Evolutionary conservation across 208 protist species (phyloP).

Genomic region (Trypanosoma scelopori): DNA sequence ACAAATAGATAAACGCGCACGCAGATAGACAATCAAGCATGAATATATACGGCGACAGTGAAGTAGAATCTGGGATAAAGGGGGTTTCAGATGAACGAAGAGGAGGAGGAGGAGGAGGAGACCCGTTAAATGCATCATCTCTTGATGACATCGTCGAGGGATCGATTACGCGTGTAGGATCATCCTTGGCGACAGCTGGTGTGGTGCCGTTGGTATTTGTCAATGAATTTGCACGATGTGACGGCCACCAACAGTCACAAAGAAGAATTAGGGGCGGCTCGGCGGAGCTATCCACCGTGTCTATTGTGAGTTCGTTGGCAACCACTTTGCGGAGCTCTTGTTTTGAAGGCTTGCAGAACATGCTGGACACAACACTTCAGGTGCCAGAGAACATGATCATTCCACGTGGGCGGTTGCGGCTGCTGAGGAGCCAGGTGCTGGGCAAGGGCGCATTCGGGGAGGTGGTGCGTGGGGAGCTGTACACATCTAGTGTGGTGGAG

Average conservation of each 20-base stretch:
- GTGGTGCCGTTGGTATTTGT: slow-evolving; percentile 15
- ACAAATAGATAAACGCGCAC: slow-evolving; percentile 4
- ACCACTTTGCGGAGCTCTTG: slow-evolving; percentile 12
- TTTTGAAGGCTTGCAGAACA: slow-evolving; percentile 30
- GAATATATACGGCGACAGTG: background rate
- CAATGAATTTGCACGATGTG: background rate
- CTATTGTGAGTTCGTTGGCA: slow-evolving; percentile 13
- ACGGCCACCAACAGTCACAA: background rate
- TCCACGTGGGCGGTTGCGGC: slow-evolving; percentile 37
- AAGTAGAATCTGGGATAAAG: background rate
- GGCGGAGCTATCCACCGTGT: background rate
- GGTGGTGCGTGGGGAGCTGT: slow-evolving; percentile 67
- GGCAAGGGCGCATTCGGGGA: slow-evolving; percentile 61
- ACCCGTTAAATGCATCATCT: background rate
- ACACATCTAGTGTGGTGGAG: slow-evolving; percentile 23
- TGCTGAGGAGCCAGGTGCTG: slow-evolving; percentile 26
- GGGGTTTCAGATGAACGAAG: background rate
- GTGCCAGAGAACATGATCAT: slow-evolving; percentile 44
- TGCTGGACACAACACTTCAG: slow-evolving; percentile 40
- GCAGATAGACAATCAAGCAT: too few relatives aligned
- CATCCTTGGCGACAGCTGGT: background rate
- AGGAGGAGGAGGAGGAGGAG: background rate
- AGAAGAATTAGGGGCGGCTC: background rate
- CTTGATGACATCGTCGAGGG: background rate
- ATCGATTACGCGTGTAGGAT: background rate